Evolutionary conservation across 139 green algal genomes (phyloP), one percentile per base, ranked within the genome.

Genomic region (Pedinophyceae sp.): DNA sequence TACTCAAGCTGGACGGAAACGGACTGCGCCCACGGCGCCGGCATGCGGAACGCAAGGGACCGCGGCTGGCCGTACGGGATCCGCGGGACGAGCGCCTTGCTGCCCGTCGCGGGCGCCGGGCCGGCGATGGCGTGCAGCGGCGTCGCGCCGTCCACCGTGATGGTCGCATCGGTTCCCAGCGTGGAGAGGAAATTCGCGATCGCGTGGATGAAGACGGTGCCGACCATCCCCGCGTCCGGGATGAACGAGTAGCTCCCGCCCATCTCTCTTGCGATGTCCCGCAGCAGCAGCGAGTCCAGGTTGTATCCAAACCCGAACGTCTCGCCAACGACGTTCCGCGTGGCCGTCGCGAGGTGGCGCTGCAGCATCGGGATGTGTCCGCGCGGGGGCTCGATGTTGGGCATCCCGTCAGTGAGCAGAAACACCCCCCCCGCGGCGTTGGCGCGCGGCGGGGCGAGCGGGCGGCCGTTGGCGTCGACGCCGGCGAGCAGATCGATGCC

Each of bases 221-320:
- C 43, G 19, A 50, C 43, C 5, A 50, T 27, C 19, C 19, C 23
- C 15, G 15, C 10, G 43, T 50, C 43, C 5, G 43, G 43, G 43
- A 50, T 50, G 43, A 50, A 50, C 19, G 43, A 7, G 10, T 50
- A 50, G 6, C 5, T 6, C 5, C 43, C 43, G 43, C 43, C 43
- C 19, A 4, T n/a, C 43, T 50, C 43, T 4, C 19, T n/a, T 6
- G 43, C 43, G 6, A 50, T 18, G 43, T 50, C 43, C 5, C 25
- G 43, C 43, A 50, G 43, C 43, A 50, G 43, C 18, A 18, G 43
- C 5, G 19, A 27, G 15, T 18, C 43, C 43, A 50, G 23, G 18
- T 50, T 50, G 18, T 50, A 50, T 6, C 43, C 43, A 50, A 50
- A 50, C 18, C 43, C 43, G 25, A 50, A 50, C 5, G 43, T 50